phyloP scores from a whole-genome alignment of 768 basidiomycete species.

The Polyporus arcularius region DNA sequence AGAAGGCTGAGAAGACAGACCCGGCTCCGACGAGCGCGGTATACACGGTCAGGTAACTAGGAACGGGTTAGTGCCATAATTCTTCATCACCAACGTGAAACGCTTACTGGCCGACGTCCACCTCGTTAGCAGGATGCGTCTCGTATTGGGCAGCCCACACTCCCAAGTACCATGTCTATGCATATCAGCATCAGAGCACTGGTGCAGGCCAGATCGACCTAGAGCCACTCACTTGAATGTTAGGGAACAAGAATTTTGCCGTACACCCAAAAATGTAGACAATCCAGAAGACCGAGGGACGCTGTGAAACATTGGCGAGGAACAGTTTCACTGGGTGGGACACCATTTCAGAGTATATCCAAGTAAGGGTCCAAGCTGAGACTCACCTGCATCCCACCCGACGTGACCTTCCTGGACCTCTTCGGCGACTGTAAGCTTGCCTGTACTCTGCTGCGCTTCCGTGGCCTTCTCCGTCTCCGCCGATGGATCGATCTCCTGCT shows the following conservation, averaged over 20 bases:
- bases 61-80: not conserved
- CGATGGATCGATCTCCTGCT: slow-evolving; percentile 26
- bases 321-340: slow-evolving; percentile 32
- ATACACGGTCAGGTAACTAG: slow-evolving; percentile 51
- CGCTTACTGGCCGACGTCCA: slow-evolving; percentile 21
- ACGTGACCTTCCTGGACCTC: not conserved
- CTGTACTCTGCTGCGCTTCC: slow-evolving; percentile 34
- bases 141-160: slow-evolving; percentile 28
- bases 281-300: slow-evolving; percentile 9
- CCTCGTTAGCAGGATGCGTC: slow-evolving; percentile 8
- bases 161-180: slow-evolving; percentile 45
- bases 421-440: not conserved
- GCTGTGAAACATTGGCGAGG: slow-evolving; percentile 13
- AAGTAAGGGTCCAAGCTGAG: not conserved
- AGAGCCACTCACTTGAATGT: not conserved
- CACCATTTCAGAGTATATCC: too few relatives aligned
- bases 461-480: slow-evolving; percentile 14
- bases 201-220: too few relatives aligned
- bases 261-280: slow-evolving; percentile 17
- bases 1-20: not conserved
- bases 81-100: not conserved
- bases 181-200: not conserved
- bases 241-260: slow-evolving; percentile 16
- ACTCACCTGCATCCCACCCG: not conserved
- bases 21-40: slow-evolving; percentile 34